phyloP scores from a whole-genome alignment of 129 eudicot genomes.

The Oenanthe sinensis region DNA sequence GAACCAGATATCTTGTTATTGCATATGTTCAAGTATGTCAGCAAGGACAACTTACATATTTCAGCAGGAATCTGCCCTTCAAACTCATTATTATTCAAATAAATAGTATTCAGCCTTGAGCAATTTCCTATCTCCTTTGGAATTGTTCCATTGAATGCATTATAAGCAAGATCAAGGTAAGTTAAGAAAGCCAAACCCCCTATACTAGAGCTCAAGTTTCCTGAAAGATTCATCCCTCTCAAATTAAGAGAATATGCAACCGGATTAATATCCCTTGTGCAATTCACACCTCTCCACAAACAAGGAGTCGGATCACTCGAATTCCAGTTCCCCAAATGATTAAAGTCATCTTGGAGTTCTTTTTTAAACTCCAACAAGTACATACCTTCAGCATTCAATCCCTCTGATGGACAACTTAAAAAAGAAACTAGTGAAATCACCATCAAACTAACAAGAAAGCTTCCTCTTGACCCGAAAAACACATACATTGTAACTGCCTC shows the following conservation, averaged over 20 bases:
- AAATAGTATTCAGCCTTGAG: slow-evolving; percentile 31
- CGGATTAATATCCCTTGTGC: slow-evolving; percentile 40
- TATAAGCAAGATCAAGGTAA: slow-evolving; percentile 52
- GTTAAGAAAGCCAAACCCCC: slow-evolving; percentile 43
- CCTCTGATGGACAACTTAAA: slow-evolving; percentile 41
- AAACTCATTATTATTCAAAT: slow-evolving; percentile 52
- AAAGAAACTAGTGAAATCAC: slow-evolving; percentile 23
- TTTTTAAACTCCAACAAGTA: slow-evolving; percentile 64
- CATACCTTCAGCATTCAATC: slow-evolving; percentile 63
- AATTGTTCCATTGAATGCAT: slow-evolving; percentile 46
- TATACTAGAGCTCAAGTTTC: slow-evolving; percentile 56
- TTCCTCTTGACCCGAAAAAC: slow-evolving; percentile 17
- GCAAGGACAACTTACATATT: slow-evolving; percentile 40
- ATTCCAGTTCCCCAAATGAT: slow-evolving; percentile 55
- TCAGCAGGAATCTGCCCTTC: slow-evolving; percentile 65
- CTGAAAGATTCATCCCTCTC: slow-evolving; percentile 60
- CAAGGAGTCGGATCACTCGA: slow-evolving; percentile 62
- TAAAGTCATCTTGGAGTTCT: slow-evolving; percentile 34
- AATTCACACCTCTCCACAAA: slow-evolving; percentile 74
- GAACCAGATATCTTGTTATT: slow-evolving; percentile 73
- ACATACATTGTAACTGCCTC: slow-evolving; percentile 29
- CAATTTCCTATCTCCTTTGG: slow-evolving; percentile 73
- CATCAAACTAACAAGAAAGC: slow-evolving; percentile 20
- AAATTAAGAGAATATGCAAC: slow-evolving; percentile 58
- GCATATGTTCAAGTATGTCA: slow-evolving; percentile 55